Conservation (phyloP, 2,329 filamentous ascomycete genomes). For the Botryosphaeria agaves region DNA sequence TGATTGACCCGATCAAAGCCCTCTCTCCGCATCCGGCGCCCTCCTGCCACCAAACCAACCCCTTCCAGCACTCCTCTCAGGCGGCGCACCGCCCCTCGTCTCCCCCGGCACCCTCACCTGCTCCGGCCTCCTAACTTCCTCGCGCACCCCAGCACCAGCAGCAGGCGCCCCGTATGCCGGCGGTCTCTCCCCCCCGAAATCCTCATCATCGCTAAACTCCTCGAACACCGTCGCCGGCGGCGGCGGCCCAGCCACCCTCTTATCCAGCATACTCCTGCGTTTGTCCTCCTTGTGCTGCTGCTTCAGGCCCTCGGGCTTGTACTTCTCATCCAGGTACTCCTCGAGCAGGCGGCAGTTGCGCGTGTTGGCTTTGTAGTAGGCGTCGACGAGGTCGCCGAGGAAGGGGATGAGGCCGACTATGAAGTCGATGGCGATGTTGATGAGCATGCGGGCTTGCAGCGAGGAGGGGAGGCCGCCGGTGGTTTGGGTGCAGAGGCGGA, state of each 20-base stretch:
- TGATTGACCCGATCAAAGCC: too few species aligned
- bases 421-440: slow-evolving; percentile 65
- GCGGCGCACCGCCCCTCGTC: too few species aligned
- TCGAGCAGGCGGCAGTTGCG: slow-evolving; percentile 57
- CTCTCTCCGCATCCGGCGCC: too few species aligned
- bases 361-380: slow-evolving; percentile 57
- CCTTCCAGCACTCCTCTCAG: too few species aligned
- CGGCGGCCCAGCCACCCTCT: slow-evolving; percentile 13
- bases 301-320: slow-evolving; percentile 26
- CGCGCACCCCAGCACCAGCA: too few species aligned
- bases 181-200: too few species aligned
- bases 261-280: slow-evolving; percentile 8
- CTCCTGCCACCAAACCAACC: too few species aligned
- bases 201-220: slow-evolving; percentile 23
- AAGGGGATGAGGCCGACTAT: slow-evolving; percentile 57
- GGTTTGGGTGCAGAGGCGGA: slow-evolving; percentile 53
- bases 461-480: slow-evolving; percentile 54
- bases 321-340: slow-evolving; percentile 48
- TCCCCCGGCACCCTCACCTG: too few species aligned
- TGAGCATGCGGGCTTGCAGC: slow-evolving; percentile 54
- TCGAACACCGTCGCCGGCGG: slow-evolving; percentile 29
- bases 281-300: slow-evolving; percentile 1
- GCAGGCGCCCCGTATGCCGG: too few species aligned
- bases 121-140: too few species aligned
- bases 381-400: slow-evolving; percentile 59